phyloP scores from a whole-genome alignment of 2,329 filamentous ascomycete genomes.

The Diaporthe capsici region DNA sequence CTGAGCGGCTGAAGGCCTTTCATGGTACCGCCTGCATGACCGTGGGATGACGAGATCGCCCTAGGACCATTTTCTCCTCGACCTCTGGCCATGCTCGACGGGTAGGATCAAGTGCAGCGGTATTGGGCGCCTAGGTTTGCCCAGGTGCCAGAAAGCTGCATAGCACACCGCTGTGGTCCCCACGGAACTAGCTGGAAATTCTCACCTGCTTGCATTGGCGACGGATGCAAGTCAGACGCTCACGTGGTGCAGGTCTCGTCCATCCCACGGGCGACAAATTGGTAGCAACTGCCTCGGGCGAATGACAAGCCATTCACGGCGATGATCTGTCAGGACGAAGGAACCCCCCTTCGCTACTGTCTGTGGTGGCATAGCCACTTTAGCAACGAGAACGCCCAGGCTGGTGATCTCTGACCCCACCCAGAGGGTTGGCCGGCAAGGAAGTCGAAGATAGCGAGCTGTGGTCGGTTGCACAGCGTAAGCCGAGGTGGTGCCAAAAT shows the following conservation, averaged over 20 bases:
- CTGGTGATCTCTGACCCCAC: conserved; percentile 23
- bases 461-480: conserved; percentile 32
- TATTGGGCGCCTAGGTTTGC: conserved; percentile 4
- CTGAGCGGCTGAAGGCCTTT: conserved; percentile 14
- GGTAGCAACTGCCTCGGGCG: background rate
- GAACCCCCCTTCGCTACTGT: background rate
- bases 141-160: conserved; percentile 23
- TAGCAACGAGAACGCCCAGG: background rate
- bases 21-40: conserved; percentile 18
- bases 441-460: conserved; percentile 21
- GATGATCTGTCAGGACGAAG: conserved; percentile 12
- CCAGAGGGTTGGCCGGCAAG: conserved; percentile 5
- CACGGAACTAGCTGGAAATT: conserved; percentile 11
- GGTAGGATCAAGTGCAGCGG: conserved; percentile 14
- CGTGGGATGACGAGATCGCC: conserved; percentile 16
- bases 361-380: background rate
- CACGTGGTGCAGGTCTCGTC: conserved; percentile 29
- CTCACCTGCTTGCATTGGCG: conserved; percentile 5
- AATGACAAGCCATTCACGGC: conserved; percentile 6
- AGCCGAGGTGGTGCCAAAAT: conserved; percentile 34
- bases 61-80: background rate
- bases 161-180: conserved; percentile 27
- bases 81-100: background rate
- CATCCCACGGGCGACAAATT: background rate
- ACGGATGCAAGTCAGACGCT: conserved; percentile 31